A percentile compares a stretch with the other conserved stretches of the same genome.
Conservation (phyloP, 2,329 filamentous ascomycete genomes). For the Fusarium sp. region DNA sequence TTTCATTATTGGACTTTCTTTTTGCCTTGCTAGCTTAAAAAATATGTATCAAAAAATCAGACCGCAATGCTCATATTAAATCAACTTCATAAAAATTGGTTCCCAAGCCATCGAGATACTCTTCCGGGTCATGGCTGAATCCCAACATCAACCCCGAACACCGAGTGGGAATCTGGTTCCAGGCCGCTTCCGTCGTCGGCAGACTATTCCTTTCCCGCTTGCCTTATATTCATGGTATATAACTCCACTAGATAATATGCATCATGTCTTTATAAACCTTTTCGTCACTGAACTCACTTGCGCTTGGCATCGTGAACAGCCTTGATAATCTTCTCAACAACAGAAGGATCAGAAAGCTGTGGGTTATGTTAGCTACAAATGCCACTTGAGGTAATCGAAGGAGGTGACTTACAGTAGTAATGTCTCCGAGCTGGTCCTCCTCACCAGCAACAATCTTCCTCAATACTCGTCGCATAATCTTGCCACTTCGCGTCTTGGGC, state of each 20-base stretch:
- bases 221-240: conserved; percentile 43
- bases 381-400: too few relatives aligned
- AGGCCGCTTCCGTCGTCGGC: conserved; percentile 9
- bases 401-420: conserved; percentile 76
- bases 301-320: conserved; percentile 74
- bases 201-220: conserved; percentile 29
- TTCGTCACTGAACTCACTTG: conserved; percentile 52
- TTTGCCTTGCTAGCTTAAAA: conserved; percentile 22
- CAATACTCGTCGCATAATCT: conserved; percentile 98
- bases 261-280: conserved; percentile 2
- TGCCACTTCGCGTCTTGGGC: conserved; percentile 96
- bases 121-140: conserved; percentile 36
- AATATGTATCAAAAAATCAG: conserved; percentile 14
- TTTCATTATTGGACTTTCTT: conserved; percentile 25
- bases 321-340: conserved; percentile 90
- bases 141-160: conserved; percentile 42
- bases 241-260: conserved; percentile 40
- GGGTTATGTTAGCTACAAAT: conserved; percentile 30
- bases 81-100: conserved; percentile 27
- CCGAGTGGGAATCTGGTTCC: conserved; percentile 33
- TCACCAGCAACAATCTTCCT: conserved; percentile 97
- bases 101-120: conserved; percentile 32
- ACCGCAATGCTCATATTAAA: conserved; percentile 39
- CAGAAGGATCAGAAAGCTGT: conserved; percentile 86
- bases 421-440: conserved; percentile 96